Evolutionary conservation across 352 stramenopile genomes (phyloP).

Genomic region (Pythium aristosporum): DNA sequence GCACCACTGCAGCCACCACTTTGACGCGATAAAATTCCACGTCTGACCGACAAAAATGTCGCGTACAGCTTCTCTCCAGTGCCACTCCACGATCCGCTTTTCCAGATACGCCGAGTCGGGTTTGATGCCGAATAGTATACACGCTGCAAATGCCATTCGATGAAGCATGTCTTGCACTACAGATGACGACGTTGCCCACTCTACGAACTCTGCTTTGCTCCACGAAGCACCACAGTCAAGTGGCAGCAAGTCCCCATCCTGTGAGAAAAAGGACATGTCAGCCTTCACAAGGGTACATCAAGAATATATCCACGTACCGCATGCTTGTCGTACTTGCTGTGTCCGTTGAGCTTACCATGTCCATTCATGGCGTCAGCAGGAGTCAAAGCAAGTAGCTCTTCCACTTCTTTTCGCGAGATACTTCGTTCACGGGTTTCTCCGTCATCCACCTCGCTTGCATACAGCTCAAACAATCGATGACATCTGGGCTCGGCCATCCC

Average conservation of each 20-base stretch:
- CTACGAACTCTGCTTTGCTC: conserved; percentile 47
- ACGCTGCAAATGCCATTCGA: conserved; percentile 72
- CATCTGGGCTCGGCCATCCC: conserved; percentile 41
- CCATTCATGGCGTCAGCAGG: conserved; percentile 17
- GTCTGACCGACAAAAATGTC: conserved; percentile 52
- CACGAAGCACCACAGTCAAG: neutral
- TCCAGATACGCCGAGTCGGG: conserved; percentile 64
- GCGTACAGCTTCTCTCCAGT: conserved; percentile 59
- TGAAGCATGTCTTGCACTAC: conserved; percentile 56
- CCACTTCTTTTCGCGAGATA: conserved; percentile 39
- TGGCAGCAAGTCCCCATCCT: neutral
- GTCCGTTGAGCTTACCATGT: conserved; percentile 11
- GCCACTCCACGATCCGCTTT: conserved; percentile 68
- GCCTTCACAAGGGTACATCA: neutral
- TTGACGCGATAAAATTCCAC: conserved; percentile 72
- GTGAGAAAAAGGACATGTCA: too few species aligned
- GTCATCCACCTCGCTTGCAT: conserved; percentile 30
- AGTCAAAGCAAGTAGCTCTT: conserved; percentile 34
- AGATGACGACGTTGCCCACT: conserved; percentile 44
- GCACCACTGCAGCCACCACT: conserved; percentile 84
- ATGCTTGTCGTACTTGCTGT: conserved; percentile 3
- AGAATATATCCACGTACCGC: conserved; percentile 1
- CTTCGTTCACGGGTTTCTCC: conserved; percentile 3
- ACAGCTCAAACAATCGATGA: conserved; percentile 60
- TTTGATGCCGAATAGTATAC: conserved; percentile 75